Evolutionary conservation across 805 yeast species (phyloP).

Genomic region (Saccharomycopsis sp.): DNA sequence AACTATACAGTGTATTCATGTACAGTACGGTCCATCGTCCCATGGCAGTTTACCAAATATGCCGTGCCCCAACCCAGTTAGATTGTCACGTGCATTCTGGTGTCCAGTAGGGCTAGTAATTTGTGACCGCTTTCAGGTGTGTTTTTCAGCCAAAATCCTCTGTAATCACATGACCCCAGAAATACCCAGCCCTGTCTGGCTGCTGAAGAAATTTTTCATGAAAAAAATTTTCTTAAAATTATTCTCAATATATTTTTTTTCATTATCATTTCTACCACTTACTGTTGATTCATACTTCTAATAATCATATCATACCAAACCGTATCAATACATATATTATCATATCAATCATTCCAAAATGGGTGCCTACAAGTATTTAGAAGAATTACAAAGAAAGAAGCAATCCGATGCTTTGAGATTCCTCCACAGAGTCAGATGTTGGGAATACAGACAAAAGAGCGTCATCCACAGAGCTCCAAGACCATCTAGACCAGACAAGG

Average conservation of each 20-base stretch:
- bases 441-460: conserved; percentile 99
- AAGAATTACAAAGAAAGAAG: conserved; percentile 99
- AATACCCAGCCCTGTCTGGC: background rate
- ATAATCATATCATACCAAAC: background rate
- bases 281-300: background rate
- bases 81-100: background rate
- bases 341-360: conserved; percentile 35
- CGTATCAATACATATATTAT: conserved; percentile 4
- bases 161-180: too few relatives aligned
- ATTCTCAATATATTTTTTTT: background rate
- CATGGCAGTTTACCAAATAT: background rate
- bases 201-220: background rate
- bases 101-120: background rate
- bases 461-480: conserved; percentile 98
- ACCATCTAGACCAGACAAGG: conserved; percentile 99
- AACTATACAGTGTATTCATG: too few relatives aligned
- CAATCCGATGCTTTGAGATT: conserved; percentile 99
- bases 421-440: conserved; percentile 99
- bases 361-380: conserved; percentile 99
- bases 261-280: background rate
- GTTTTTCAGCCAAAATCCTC: too few relatives aligned
- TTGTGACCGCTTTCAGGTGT: background rate
- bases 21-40: too few relatives aligned
- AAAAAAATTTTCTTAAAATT: too few relatives aligned
- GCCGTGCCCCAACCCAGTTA: background rate